These are phyloP conservation scores for Apiospora saccharicola DNA, from an alignment of 2,329 filamentous ascomycete genomes.

Conservation along the genomic window DNA sequence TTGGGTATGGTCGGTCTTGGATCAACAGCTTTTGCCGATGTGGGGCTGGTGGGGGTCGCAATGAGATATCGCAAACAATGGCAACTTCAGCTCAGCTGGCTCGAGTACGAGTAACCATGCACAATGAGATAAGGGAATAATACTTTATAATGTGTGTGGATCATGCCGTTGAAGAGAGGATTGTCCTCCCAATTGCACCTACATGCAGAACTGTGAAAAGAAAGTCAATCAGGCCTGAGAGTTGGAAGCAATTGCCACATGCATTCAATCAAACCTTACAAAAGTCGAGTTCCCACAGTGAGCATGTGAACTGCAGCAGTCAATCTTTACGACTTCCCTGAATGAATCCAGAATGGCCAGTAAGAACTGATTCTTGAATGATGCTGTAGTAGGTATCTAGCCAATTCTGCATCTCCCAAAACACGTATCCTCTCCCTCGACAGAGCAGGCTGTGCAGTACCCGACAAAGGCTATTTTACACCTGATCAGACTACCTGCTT, in stretches of 20 bases:
- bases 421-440: neutral
- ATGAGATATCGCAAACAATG: neutral
- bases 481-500: neutral
- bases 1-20: neutral
- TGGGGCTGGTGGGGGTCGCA: conserved; percentile 10
- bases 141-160: no score
- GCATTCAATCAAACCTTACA: neutral
- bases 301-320: neutral
- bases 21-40: conserved; percentile 12
- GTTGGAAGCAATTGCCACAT: neutral
- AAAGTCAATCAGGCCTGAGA: no score
- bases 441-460: neutral
- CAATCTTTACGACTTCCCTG: neutral
- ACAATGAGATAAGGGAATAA: no score
- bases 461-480: conserved; percentile 5
- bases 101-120: neutral
- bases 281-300: neutral
- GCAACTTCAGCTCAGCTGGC: neutral
- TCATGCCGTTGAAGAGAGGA: neutral
- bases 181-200: neutral
- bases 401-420: neutral
- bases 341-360: neutral
- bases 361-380: conserved; percentile 10
- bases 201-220: neutral
- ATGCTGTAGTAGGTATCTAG: conserved; percentile 19